Conservation (phyloP, 441 rosid species). For the Francoa sonchifolia region DNA sequence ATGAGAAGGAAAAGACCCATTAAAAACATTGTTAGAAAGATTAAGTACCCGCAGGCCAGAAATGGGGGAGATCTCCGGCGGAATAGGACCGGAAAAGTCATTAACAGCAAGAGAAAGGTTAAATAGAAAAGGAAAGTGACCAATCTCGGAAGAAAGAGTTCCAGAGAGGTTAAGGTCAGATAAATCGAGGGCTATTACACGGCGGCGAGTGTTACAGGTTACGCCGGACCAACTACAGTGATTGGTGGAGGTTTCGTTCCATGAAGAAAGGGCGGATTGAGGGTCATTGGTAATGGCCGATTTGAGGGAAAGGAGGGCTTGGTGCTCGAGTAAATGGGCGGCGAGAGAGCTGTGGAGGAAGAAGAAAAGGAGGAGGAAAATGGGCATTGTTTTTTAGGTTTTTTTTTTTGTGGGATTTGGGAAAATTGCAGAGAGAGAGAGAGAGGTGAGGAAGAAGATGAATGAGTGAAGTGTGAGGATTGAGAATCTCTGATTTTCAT, state of each 20-base stretch:
- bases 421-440: no score
- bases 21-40: conserved; percentile 77
- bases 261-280: conserved; percentile 34
- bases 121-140: conserved; percentile 49
- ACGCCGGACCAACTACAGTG: conserved; percentile 57
- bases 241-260: conserved; percentile 41
- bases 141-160: conserved; percentile 41
- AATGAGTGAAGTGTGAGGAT: no score
- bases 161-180: conserved; percentile 58
- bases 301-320: conserved; percentile 64
- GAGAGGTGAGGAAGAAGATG: no score
- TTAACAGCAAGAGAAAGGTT: conserved; percentile 57
- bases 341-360: conserved; percentile 27
- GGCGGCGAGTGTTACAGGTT: conserved; percentile 55
- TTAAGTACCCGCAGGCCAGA: conserved; percentile 47
- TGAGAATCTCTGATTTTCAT: no score
- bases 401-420: no score
- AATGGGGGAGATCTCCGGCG: conserved; percentile 44
- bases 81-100: conserved; percentile 54
- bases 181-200: conserved; percentile 58
- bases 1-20: conserved; percentile 48
- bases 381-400: no score
- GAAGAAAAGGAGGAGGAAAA: conserved; percentile 32
- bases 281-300: conserved; percentile 50
- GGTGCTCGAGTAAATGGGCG: conserved; percentile 52